These are phyloP conservation scores for Cyclanthera cordifolia DNA, from an alignment of 306 rosid species.

Conservation along the genomic window DNA sequence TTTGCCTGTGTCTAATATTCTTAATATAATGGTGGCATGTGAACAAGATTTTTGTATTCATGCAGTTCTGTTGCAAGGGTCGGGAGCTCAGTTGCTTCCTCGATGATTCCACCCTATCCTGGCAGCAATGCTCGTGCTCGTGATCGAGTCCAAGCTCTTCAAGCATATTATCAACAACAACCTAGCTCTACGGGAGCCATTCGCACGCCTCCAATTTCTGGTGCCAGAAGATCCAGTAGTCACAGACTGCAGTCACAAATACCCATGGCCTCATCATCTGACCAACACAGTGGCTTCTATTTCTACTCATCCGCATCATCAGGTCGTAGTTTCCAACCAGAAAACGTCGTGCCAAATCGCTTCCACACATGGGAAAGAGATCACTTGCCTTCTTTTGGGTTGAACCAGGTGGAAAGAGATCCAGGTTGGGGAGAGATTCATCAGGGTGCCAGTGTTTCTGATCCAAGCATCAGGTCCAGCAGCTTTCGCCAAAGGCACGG, in stretches of 20 bases:
- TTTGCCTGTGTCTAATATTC: too few relatives aligned
- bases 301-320: slow-evolving; percentile 57
- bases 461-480: slow-evolving; percentile 47
- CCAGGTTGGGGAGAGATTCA: slow-evolving; percentile 66
- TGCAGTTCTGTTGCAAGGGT: slow-evolving; percentile 64
- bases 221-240: slow-evolving; percentile 56
- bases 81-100: slow-evolving; percentile 71
- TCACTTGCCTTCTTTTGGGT: slow-evolving; percentile 42
- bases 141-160: slow-evolving; percentile 90
- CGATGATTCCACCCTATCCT: slow-evolving; percentile 87
- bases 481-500: slow-evolving; percentile 61
- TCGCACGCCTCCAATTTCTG: slow-evolving; percentile 43
- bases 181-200: slow-evolving; percentile 47
- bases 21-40: too few relatives aligned
- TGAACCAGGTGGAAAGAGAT: slow-evolving; percentile 64
- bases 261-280: slow-evolving; percentile 52
- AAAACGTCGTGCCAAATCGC: slow-evolving; percentile 39
- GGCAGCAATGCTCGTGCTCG: slow-evolving; percentile 92
- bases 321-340: slow-evolving; percentile 58
- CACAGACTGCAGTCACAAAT: slow-evolving; percentile 52
- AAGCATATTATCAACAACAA: slow-evolving; percentile 78
- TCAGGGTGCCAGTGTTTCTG: slow-evolving; percentile 56
- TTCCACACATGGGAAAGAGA: slow-evolving; percentile 73
- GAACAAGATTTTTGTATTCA: neutral
- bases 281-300: slow-evolving; percentile 47